Conservation (phyloP, 1,284 basidiomycete species). For the Ustilago crameri region DNA sequence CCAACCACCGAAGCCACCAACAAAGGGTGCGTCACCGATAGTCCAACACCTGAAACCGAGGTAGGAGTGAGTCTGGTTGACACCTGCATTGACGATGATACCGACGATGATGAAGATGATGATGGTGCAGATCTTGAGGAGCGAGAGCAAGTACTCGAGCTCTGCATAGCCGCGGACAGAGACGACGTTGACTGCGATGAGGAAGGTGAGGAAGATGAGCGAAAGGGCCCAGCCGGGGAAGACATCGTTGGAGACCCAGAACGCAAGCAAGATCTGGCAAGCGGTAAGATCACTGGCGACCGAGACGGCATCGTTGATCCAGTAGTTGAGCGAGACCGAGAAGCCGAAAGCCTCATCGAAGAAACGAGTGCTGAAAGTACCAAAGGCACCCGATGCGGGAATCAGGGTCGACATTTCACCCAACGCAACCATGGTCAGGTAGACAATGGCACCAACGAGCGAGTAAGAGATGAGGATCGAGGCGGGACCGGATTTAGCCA, state of each 20-base stretch:
- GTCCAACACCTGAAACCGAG: conserved; percentile 62
- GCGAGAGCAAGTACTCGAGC: conserved; percentile 67
- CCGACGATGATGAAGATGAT: conserved; percentile 43
- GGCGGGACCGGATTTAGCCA: conserved; percentile 71
- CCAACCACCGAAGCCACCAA: conserved; percentile 62
- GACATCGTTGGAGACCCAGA: conserved; percentile 35
- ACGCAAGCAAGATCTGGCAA: conserved; percentile 35
- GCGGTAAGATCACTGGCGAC: conserved; percentile 73
- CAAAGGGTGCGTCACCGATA: conserved; percentile 71
- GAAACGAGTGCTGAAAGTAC: conserved; percentile 57
- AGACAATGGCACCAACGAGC: conserved; percentile 65
- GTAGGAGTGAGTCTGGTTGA: conserved; percentile 38
- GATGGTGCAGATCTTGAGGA: conserved; percentile 44
- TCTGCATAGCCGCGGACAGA: conserved; percentile 79
- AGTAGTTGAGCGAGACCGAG: conserved; percentile 48
- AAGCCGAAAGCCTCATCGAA: conserved; percentile 46
- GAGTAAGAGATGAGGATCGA: conserved; percentile 67
- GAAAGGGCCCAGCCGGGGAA: conserved; percentile 42
- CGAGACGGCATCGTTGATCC: conserved; percentile 53
- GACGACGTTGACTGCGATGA: conserved; percentile 48
- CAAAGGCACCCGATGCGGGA: conserved; percentile 61
- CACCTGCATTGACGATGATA: conserved; percentile 51
- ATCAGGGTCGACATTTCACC: conserved; percentile 60
- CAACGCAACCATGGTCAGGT: conserved; percentile 67
- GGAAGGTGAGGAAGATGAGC: conserved; percentile 70